Evolutionary conservation across 352 stramenopile genomes (phyloP), one percentile per base, ranked within the genome.

Genomic region (Phytopythium sindhum): DNA sequence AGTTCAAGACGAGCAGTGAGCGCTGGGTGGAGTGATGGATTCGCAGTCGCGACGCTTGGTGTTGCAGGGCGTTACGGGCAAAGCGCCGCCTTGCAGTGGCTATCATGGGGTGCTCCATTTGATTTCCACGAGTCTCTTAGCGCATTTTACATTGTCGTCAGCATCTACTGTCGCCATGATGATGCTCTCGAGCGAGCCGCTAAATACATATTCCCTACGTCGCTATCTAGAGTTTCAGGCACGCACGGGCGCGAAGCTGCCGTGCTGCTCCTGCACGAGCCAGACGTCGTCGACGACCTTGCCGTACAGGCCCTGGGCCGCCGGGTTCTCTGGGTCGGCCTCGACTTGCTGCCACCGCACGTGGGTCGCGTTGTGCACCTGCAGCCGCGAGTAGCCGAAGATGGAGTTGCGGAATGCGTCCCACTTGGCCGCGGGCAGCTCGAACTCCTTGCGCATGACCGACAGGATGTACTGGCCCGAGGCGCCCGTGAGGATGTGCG

Each of bases 341-440:
- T 93, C 84, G 42, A 96, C 75, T 63, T 96, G 89, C 69, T 96
- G 78, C 86, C 88, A 97, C 47, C 85, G 87, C 61, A 97, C 56
- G 66, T 97, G 89, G n/a, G 88, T 96, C 35, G 78, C 81, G 64
- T 97, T 97, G 72, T 83, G 66, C 47, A 97, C 78, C 26, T 88
- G 68, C 70, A 97, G 80, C 31, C 85, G 82, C 23, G 78, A 90
- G 74, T 96, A 97, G 42, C 89, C 89, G 51, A 94, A 97, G 66
- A 93, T 89, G 33, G 81, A 83, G 74, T 95, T 96, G 44, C 90
- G 81, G 73, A 94, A 93, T 28, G 88, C 86, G 53, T 91, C 80
- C 83, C 87, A 95, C n/a, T 70, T 61, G 45, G 79, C 78, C 1
- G 55, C 55, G 0, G 79, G 79, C 52, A 83, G 77, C 65, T 92